Percentiles rank a stretch among this genome's conserved stretches.
Evolutionary conservation across 2,329 filamentous ascomycete genomes (phyloP).

Genomic region (Volutella citrinella): DNA sequence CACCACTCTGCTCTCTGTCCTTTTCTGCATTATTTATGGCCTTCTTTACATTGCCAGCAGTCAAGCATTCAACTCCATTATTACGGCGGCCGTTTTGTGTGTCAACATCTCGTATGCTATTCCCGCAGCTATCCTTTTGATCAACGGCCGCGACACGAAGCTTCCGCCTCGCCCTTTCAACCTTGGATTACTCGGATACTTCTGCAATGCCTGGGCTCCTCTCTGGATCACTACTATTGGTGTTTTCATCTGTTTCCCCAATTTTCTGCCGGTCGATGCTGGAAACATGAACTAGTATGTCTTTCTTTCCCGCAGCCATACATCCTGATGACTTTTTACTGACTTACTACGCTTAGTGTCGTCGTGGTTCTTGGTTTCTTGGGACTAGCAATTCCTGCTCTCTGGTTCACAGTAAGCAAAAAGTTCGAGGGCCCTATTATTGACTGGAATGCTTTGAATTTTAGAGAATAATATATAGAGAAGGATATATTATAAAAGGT

Average conservation of each 20-base stretch:
- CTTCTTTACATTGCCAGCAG: conserved; percentile 30
- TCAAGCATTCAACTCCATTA: conserved; percentile 32
- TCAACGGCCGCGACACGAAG: conserved; percentile 15
- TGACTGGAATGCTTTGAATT: background rate
- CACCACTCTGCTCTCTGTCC: conserved; percentile 23
- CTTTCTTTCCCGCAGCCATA: too few relatives aligned
- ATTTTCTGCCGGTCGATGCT: background rate
- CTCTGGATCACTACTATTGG: conserved; percentile 17
- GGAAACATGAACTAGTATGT: conserved; percentile 11
- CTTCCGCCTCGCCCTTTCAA: conserved; percentile 18
- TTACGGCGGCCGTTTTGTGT: conserved; percentile 25
- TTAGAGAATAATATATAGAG: background rate
- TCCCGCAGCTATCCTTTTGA: conserved; percentile 23
- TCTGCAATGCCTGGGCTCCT: conserved; percentile 18
- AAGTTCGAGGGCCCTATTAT: background rate
- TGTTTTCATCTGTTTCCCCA: conserved; percentile 23
- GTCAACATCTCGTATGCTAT: conserved; percentile 29
- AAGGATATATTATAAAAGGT: too few relatives aligned
- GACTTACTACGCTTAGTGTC: too few relatives aligned
- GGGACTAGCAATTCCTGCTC: too few relatives aligned
- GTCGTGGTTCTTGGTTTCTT: too few relatives aligned
- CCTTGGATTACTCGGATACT: conserved; percentile 15
- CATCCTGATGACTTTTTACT: background rate
- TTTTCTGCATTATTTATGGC: conserved; percentile 28
- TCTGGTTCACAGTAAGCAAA: too few relatives aligned